Conservation (phyloP, 257 asterid genomes). For the Nemophila menziesii region DNA sequence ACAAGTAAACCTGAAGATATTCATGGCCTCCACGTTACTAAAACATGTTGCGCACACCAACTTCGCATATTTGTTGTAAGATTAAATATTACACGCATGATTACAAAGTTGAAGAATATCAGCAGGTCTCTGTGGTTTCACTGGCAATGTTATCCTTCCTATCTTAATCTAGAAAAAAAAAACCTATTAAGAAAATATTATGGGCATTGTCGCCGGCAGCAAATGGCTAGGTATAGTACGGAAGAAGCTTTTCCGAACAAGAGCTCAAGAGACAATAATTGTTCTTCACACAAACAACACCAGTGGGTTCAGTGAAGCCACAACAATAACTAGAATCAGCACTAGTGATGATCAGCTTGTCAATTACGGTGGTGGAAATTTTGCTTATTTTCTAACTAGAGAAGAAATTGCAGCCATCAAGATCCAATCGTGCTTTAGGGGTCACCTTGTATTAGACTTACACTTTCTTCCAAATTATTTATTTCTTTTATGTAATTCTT, state of each 20-base stretch:
- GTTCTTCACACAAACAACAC: constrained; percentile 34
- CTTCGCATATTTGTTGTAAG: background rate
- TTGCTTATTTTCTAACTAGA: constrained; percentile 19
- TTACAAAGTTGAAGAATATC: background rate
- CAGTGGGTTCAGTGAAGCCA: constrained; percentile 19
- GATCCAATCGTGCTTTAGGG: constrained; percentile 61
- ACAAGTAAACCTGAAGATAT: constrained; percentile 6
- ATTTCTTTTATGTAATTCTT: background rate
- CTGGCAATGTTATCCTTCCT: no score
- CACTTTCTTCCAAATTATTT: background rate
- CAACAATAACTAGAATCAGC: constrained; percentile 13
- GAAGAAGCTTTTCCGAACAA: constrained; percentile 31
- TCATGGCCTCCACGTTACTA: constrained; percentile 25
- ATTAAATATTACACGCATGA: background rate
- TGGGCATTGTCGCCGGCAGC: constrained; percentile 12
- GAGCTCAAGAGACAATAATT: constrained; percentile 13
- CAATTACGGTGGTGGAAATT: background rate
- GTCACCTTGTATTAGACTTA: constrained; percentile 45
- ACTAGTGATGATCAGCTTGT: background rate
- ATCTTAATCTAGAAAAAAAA: background rate
- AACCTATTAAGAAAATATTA: background rate
- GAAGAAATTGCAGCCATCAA: constrained; percentile 60
- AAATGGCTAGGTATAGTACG: constrained; percentile 28
- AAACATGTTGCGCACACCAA: constrained; percentile 19
- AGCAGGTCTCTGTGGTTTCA: no score